A percentile compares a stretch with the other conserved stretches of the same genome.
phyloP scores from a whole-genome alignment of 768 basidiomycete species.

The Suillus subalutaceus region DNA sequence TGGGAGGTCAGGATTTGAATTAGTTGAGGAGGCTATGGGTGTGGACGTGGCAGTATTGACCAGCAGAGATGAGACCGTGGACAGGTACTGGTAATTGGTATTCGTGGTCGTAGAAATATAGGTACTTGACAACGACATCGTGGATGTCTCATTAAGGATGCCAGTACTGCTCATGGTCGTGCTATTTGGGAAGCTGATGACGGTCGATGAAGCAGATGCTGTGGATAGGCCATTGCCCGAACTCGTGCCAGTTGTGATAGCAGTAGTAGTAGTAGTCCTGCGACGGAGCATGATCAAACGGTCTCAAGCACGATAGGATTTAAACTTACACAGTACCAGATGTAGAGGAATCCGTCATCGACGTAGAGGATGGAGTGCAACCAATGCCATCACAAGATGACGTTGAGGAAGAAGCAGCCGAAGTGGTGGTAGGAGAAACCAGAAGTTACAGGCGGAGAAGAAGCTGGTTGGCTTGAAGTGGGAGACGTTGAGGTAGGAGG shows the following conservation, averaged over 20 bases:
- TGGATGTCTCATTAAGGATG: constrained; percentile 9
- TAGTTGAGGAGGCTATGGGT: constrained; percentile 23
- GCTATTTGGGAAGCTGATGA: constrained; percentile 35
- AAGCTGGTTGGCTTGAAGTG: constrained; percentile 8
- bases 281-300: neutral
- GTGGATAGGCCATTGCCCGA: constrained; percentile 7
- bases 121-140: constrained; percentile 19
- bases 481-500: constrained; percentile 6
- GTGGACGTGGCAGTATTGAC: constrained; percentile 25
- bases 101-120: constrained; percentile 22
- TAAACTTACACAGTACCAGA: neutral
- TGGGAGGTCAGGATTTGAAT: constrained; percentile 43
- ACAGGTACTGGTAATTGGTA: constrained; percentile 37
- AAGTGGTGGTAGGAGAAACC: neutral
- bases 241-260: constrained; percentile 1
- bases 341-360: neutral
- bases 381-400: constrained; percentile 16
- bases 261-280: neutral
- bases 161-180: constrained; percentile 15
- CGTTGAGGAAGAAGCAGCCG: constrained; percentile 7
- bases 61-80: constrained; percentile 38
- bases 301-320: neutral
- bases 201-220: constrained; percentile 21
- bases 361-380: constrained; percentile 9
- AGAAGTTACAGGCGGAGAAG: constrained; percentile 8